These are phyloP conservation scores for Pythium insidiosum DNA, from an alignment of 352 stramenopile species.

Conservation along the genomic window DNA sequence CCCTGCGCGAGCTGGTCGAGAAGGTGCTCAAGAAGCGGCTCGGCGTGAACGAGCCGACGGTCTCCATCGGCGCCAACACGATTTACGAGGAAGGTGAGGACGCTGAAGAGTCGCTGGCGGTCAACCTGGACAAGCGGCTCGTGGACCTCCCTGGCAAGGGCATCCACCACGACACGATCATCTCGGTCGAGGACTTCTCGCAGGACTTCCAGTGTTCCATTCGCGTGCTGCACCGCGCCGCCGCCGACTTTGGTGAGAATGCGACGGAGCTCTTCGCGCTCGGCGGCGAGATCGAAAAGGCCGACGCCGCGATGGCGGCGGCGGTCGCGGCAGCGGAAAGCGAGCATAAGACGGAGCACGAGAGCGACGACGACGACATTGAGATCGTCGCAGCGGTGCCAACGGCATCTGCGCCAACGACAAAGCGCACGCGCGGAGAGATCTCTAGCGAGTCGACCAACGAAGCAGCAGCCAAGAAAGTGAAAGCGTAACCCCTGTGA, in stretches of 20 bases:
- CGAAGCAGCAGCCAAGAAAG: constrained; percentile 4
- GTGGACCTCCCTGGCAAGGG: constrained; percentile 88
- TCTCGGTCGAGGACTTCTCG: constrained; percentile 94
- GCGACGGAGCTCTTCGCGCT: constrained; percentile 70
- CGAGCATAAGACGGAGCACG: constrained; percentile 23
- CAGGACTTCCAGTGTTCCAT: constrained; percentile 90
- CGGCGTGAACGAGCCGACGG: constrained; percentile 85
- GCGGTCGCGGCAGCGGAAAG: constrained; percentile 12
- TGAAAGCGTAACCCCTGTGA: background rate
- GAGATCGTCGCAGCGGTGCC: constrained; percentile 19
- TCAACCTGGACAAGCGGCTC: constrained; percentile 88
- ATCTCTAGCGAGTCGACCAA: constrained; percentile 4
- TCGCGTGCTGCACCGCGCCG: constrained; percentile 61
- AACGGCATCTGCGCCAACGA: background rate
- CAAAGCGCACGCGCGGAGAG: constrained; percentile 5
- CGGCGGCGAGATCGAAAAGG: constrained; percentile 52
- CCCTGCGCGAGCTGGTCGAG: constrained; percentile 66
- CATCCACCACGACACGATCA: constrained; percentile 87
- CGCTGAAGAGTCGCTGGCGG: constrained; percentile 62
- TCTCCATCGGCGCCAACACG: constrained; percentile 80
- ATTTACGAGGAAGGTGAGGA: constrained; percentile 96
- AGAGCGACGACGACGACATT: constrained; percentile 28
- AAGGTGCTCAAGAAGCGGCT: constrained; percentile 82
- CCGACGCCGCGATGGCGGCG: constrained; percentile 22
- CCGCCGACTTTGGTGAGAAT: constrained; percentile 54